Base-by-base conservation (phyloP, 768 basidiomycete genomes). In the Tylopilus plumbeoviolaceoides region DNA sequence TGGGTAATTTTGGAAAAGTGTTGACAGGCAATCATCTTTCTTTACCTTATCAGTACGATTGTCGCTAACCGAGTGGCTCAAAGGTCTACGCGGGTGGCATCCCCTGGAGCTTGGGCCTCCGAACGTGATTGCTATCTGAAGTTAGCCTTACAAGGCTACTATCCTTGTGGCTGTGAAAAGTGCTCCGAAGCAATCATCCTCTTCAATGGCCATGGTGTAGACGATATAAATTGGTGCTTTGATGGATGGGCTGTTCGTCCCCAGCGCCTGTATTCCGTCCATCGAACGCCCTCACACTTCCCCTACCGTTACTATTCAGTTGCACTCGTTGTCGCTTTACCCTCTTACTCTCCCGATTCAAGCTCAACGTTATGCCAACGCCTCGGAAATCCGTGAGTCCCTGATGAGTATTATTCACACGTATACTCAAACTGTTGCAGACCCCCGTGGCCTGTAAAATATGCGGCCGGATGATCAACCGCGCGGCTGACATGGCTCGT, bases 171-270 rank as follows among this genome's bases (percentile, higher is more conserved):
- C 47, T 48, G 15, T 48, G 52, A 53, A 48, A 53, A 55, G 49
- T 52, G 39, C 39, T 60, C 42, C 44, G 47, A 69, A 52, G 58
- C 68, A 70, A 68, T 70, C 65, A 55, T 36, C 20, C 47, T 43
- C 9, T 53, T 39, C 45, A 53, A 33, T 54, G 57, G 56, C 44
- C 57, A 57, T 42, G 47, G 20, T 48, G 56, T 57, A 57, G 28
- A 40, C 21, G 7, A 25, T 55, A 63, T 59, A 68, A 70, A 68
- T 47, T 39, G 48, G 12, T 46, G 18, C 41, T 33, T 56, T 54
- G 33, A 30, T n/a, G n/a, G 33, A 54, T 46, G 53, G 23, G 6
- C 46, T 27, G 5, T 28, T 36, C 55, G 49, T 49, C 55, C 31
- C 38, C 35, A 42, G 38, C 25, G 27, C 44, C 44, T 47, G 12